phyloP scores from a whole-genome alignment of 2,329 filamentous ascomycete genomes.

The Davidsoniella virescens region DNA sequence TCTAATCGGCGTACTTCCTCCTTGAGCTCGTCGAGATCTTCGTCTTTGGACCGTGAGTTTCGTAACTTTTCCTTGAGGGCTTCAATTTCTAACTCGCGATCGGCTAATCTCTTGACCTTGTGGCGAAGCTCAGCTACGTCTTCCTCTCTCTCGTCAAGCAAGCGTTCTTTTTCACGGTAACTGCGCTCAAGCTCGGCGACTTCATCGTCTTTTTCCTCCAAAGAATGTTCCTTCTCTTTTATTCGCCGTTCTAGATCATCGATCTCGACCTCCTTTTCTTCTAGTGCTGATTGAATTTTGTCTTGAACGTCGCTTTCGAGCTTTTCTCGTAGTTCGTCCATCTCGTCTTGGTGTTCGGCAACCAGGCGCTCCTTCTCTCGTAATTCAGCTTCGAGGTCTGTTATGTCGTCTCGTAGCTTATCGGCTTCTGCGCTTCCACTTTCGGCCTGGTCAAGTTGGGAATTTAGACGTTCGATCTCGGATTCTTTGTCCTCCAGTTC shows the following conservation, averaged over 20 bases:
- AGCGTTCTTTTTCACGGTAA: slow-evolving; percentile 4
- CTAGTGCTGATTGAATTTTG: slow-evolving; percentile 38
- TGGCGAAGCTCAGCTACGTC: slow-evolving; percentile 6
- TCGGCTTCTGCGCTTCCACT: slow-evolving; percentile 8
- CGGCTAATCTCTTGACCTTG: slow-evolving; percentile 5
- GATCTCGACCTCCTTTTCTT: slow-evolving; percentile 35
- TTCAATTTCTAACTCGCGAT: slow-evolving; percentile 11
- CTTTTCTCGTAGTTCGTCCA: slow-evolving; percentile 47
- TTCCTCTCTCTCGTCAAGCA: slow-evolving; percentile 6
- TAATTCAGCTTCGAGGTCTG: slow-evolving; percentile 58
- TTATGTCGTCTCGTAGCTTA: slow-evolving; percentile 55
- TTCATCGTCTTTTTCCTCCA: slow-evolving; percentile 9
- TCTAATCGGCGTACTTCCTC: slow-evolving; percentile 7
- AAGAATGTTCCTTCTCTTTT: slow-evolving; percentile 1
- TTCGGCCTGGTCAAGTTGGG: slow-evolving; percentile 34
- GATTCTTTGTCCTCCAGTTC: slow-evolving; percentile 41
- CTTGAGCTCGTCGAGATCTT: slow-evolving; percentile 4
- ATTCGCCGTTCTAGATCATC: slow-evolving; percentile 13
- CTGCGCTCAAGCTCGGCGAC: slow-evolving; percentile 24
- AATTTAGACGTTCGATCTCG: slow-evolving; percentile 44
- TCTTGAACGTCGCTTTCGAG: slow-evolving; percentile 24
- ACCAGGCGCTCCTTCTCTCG: slow-evolving; percentile 60
- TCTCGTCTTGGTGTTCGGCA: slow-evolving; percentile 57
- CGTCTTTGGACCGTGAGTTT: background rate
- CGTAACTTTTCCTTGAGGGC: slow-evolving; percentile 8